Conservation (phyloP, 495 filamentous ascomycete genomes). For the Thermothielavioides terrestris region DNA sequence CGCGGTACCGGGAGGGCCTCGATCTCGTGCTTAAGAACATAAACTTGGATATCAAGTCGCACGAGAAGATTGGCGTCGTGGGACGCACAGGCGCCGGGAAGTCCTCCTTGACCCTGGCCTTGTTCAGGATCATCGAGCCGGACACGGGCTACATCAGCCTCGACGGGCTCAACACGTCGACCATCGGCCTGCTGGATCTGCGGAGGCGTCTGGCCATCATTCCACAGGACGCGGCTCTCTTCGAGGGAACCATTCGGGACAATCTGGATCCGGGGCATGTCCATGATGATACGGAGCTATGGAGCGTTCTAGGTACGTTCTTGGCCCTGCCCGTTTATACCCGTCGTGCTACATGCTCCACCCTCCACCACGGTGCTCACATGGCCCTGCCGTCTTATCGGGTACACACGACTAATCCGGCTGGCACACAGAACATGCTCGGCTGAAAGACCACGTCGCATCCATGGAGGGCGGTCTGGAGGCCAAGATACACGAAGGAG, state of each 20-base stretch:
- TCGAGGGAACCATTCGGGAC: conserved; percentile 91
- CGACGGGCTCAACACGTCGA: conserved; percentile 79
- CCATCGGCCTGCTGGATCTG: conserved; percentile 83
- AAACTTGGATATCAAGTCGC: conserved; percentile 82
- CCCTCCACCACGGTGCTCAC: conserved; percentile 13
- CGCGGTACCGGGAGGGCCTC: conserved; percentile 79
- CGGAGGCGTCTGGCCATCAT: conserved; percentile 92
- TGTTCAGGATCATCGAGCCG: conserved; percentile 95
- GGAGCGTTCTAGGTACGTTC: conserved; percentile 83
- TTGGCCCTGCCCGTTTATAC: conserved; percentile 6
- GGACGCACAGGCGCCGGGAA: conserved; percentile 96
- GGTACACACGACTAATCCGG: conserved; percentile 16
- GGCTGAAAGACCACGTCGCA: conserved; percentile 83
- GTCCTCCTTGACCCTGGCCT: conserved; percentile 82
- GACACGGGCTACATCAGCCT: conserved; percentile 74
- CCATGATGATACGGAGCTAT: conserved; percentile 95
- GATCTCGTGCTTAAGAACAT: conserved; percentile 91
- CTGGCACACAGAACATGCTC: conserved; percentile 66
- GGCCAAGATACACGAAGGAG: conserved; percentile 87
- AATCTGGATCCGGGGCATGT: conserved; percentile 93
- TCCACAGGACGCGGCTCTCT: conserved; percentile 94
- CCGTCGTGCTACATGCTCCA: background rate
- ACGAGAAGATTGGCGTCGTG: conserved; percentile 96
- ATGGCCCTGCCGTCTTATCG: conserved; percentile 9
- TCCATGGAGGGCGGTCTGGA: conserved; percentile 86